Evolutionary conservation across 2,329 filamentous ascomycete species (phyloP).

Genomic region (Neophaeococcomyces aloes): DNA sequence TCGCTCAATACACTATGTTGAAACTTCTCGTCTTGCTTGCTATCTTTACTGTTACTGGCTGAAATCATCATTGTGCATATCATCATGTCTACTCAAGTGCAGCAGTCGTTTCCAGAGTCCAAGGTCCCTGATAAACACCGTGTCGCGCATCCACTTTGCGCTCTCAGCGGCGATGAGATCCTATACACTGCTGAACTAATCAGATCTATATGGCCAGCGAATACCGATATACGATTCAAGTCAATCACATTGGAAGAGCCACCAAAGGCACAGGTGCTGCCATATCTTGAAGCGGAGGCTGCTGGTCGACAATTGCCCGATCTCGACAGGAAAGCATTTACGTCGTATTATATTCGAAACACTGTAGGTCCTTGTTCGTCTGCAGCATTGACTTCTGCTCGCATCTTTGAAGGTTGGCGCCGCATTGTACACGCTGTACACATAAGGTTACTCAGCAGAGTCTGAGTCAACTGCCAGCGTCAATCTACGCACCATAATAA

Average conservation of each 20-base stretch:
- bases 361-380: constrained; percentile 38
- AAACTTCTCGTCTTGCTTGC: background rate
- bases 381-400: background rate
- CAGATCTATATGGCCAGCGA: constrained; percentile 21
- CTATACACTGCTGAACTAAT: constrained; percentile 21
- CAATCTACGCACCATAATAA: too few relatives aligned
- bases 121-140: constrained; percentile 12
- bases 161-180: constrained; percentile 24
- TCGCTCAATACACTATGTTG: background rate
- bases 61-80: background rate
- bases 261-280: constrained; percentile 46
- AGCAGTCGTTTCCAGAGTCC: constrained; percentile 15
- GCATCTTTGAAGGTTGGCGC: too few relatives aligned
- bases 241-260: constrained; percentile 58
- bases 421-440: too few relatives aligned
- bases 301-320: constrained; percentile 38
- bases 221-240: constrained; percentile 45
- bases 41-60: background rate
- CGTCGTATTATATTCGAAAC: constrained; percentile 41
- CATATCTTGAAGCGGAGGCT: constrained; percentile 55
- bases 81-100: constrained; percentile 13
- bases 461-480: too few relatives aligned
- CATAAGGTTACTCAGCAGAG: too few relatives aligned
- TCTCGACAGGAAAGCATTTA: constrained; percentile 43
- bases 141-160: constrained; percentile 23